Percentiles rank a stretch among this genome's conserved stretches.
Evolutionary conservation across 805 yeast species (phyloP).

Genomic region (Danielia reshetovae): DNA sequence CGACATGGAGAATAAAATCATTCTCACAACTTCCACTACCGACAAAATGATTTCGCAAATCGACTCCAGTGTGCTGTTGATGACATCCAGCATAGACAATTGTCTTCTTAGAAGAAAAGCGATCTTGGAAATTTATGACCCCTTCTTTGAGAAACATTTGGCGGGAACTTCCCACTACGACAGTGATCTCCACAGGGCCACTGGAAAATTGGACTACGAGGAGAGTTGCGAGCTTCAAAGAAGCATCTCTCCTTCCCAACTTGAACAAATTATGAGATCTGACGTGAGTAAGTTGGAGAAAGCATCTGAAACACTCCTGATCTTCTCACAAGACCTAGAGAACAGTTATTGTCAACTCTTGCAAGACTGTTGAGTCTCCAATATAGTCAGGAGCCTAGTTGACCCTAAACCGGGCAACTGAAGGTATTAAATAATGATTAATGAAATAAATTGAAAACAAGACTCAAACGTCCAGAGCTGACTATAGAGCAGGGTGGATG

Average conservation of each 20-base stretch:
- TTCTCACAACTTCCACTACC: background rate
- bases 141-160: background rate
- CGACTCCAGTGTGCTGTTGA: too few relatives aligned
- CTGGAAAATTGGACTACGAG: background rate
- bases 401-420: too few relatives aligned
- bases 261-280: background rate
- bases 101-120: background rate
- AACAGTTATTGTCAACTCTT: background rate
- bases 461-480: too few relatives aligned
- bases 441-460: too few relatives aligned
- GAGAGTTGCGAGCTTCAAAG: background rate
- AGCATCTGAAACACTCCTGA: too few relatives aligned
- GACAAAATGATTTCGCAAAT: background rate
- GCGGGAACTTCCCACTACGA: background rate
- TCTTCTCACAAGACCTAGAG: too few relatives aligned
- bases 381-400: too few relatives aligned
- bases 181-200: background rate
- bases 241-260: background rate
- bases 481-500: too few relatives aligned
- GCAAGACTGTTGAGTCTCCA: background rate
- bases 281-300: background rate
- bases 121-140: background rate
- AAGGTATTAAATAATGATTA: too few relatives aligned
- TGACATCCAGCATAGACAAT: too few relatives aligned
- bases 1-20: background rate